These are phyloP conservation scores for Colletotrichum sp. DNA, from an alignment of 2,329 filamentous ascomycete genomes.

Conservation along the genomic window DNA sequence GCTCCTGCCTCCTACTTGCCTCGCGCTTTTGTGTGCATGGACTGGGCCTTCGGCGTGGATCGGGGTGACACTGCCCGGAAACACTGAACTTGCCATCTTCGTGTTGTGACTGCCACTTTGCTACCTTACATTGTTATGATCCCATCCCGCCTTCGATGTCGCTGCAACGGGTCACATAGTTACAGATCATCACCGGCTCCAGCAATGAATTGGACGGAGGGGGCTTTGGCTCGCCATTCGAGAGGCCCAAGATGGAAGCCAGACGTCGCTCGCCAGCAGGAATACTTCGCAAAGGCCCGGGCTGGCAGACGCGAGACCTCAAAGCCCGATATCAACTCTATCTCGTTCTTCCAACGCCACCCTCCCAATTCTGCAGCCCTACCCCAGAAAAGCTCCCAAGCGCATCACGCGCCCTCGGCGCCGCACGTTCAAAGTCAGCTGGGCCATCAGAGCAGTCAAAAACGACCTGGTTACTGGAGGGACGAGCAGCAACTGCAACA, in stretches of 20 bases:
- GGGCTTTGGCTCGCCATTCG: constrained; percentile 39
- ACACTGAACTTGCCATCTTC: not conserved
- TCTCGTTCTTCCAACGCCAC: constrained; percentile 31
- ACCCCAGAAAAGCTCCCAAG: not conserved
- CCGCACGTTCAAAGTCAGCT: constrained; percentile 21
- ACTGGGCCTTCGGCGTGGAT: not conserved
- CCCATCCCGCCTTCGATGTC: not conserved
- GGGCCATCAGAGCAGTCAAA: constrained; percentile 16
- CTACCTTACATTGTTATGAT: not conserved
- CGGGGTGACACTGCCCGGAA: not conserved
- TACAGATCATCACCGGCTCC: not conserved
- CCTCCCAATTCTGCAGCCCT: not conserved
- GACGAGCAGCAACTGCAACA: not conserved
- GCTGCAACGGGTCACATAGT: not conserved
- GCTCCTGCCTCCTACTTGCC: not conserved
- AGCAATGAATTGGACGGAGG: constrained; percentile 49
- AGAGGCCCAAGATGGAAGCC: constrained; percentile 35
- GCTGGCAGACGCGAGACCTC: not conserved
- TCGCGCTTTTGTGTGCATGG: not conserved
- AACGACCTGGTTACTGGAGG: not conserved
- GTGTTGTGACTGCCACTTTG: not conserved
- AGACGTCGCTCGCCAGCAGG: constrained; percentile 38
- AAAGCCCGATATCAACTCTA: not conserved
- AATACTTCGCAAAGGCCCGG: constrained; percentile 41
- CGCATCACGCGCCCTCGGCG: not conserved